These are phyloP conservation scores for Salix suchowensis DNA, from an alignment of 345 rosid genomes.

Conservation along the genomic window DNA sequence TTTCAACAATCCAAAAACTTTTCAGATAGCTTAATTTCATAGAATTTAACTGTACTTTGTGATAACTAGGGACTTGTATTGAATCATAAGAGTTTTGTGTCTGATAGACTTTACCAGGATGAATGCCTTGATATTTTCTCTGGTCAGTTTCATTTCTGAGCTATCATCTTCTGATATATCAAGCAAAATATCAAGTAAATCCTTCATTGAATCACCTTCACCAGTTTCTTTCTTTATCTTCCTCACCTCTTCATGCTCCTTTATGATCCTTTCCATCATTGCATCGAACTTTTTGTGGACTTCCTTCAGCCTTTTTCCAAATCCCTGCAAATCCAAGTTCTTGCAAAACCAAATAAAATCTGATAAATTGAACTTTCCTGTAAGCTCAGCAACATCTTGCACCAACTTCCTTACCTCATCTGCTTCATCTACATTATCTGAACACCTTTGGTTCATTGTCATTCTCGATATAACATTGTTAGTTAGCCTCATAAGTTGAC, in stretches of 20 bases:
- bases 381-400: slow-evolving; percentile 28
- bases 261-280: slow-evolving; percentile 39
- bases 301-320: slow-evolving; percentile 31
- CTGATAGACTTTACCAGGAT: slow-evolving; percentile 30
- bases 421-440: slow-evolving; percentile 38
- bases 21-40: not conserved
- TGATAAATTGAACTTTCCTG: slow-evolving; percentile 47
- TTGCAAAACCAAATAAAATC: slow-evolving; percentile 52
- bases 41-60: not conserved
- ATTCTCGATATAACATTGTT: slow-evolving; percentile 42
- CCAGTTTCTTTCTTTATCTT: slow-evolving; percentile 20
- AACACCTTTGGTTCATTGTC: slow-evolving; percentile 39
- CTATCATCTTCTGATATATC: slow-evolving; percentile 39
- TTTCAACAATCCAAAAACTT: not conserved
- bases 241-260: slow-evolving; percentile 41
- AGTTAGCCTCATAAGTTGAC: slow-evolving; percentile 34
- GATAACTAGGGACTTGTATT: not conserved
- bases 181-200: slow-evolving; percentile 45
- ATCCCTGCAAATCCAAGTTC: slow-evolving; percentile 52
- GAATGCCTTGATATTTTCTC: slow-evolving; percentile 54
- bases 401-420: slow-evolving; percentile 40
- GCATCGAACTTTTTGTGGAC: slow-evolving; percentile 34
- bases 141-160: slow-evolving; percentile 42
- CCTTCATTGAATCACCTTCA: slow-evolving; percentile 22
- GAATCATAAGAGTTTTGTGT: not conserved